Evolutionary conservation across 257 asterid genomes (phyloP).

Genomic region (Rehmannia glutinosa): DNA sequence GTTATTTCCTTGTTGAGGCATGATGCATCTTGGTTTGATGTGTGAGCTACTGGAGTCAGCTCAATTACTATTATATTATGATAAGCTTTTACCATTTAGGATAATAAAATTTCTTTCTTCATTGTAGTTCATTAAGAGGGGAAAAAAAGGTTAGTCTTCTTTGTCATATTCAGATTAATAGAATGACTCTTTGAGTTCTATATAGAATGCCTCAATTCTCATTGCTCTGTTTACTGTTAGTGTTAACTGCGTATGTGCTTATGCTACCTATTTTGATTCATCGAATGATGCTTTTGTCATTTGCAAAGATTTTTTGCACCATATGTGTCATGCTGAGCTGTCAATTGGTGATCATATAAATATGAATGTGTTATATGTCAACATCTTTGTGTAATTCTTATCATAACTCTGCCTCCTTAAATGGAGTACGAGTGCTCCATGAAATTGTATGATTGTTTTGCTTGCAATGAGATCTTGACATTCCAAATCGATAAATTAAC

Average conservation of each 20-base stretch:
- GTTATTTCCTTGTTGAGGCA: background rate
- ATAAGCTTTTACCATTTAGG: background rate
- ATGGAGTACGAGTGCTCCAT: background rate
- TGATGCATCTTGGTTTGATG: too few species aligned
- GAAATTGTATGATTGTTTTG: background rate
- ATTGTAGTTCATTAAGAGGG: too few species aligned
- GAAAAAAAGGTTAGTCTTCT: too few species aligned
- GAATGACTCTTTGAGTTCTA: too few species aligned
- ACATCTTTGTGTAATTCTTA: background rate
- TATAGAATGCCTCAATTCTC: too few species aligned
- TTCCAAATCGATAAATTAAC: background rate
- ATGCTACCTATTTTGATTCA: too few species aligned
- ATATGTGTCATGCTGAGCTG: background rate
- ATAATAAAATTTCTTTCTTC: background rate
- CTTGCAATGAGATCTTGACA: background rate
- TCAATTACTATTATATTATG: background rate
- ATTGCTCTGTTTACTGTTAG: too few species aligned
- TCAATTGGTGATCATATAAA: background rate
- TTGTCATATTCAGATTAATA: too few species aligned
- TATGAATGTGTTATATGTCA: background rate
- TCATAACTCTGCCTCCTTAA: background rate
- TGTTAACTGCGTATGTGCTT: too few species aligned
- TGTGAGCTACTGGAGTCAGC: background rate
- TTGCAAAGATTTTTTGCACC: background rate
- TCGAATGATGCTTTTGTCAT: background rate